Conservation (phyloP, 2,329 filamentous ascomycete genomes). For the Penicillium corylophilum region DNA sequence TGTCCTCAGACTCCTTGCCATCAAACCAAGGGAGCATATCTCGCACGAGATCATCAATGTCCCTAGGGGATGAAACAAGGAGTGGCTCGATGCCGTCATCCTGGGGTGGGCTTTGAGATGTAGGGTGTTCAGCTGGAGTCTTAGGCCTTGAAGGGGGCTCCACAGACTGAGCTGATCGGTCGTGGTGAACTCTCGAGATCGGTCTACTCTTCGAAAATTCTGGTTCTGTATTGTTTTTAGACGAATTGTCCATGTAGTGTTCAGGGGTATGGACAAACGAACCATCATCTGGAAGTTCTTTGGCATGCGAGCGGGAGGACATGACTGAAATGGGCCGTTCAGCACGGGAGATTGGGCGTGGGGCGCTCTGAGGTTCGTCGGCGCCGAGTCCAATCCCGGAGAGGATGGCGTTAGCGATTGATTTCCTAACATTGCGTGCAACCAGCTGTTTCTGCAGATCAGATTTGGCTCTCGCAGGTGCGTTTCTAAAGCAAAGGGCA, state of each 20-base stretch:
- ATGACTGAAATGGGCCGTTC: slow-evolving; percentile 34
- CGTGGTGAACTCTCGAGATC: slow-evolving; percentile 20
- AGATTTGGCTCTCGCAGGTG: slow-evolving; percentile 78
- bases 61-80: slow-evolving; percentile 78
- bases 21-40: slow-evolving; percentile 82
- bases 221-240: slow-evolving; percentile 13
- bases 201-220: slow-evolving; percentile 21
- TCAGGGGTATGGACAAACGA: not conserved
- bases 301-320: slow-evolving; percentile 28
- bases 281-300: slow-evolving; percentile 24
- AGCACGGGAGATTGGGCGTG: slow-evolving; percentile 28
- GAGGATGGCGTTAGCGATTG: slow-evolving; percentile 79
- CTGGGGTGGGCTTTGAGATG: slow-evolving; percentile 30
- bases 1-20: slow-evolving; percentile 83
- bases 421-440: slow-evolving; percentile 78
- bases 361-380: slow-evolving; percentile 25
- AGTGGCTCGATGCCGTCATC: slow-evolving; percentile 75
- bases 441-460: slow-evolving; percentile 86
- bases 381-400: slow-evolving; percentile 63
- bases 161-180: slow-evolving; percentile 13
- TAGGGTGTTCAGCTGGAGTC: slow-evolving; percentile 15
- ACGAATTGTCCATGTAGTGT: not conserved
- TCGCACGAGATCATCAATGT: slow-evolving; percentile 82
- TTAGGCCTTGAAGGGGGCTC: slow-evolving; percentile 36
- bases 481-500: slow-evolving; percentile 55